phyloP scores from a whole-genome alignment of 2,329 filamentous ascomycete species.

The Aspergillus novoparasiticus region DNA sequence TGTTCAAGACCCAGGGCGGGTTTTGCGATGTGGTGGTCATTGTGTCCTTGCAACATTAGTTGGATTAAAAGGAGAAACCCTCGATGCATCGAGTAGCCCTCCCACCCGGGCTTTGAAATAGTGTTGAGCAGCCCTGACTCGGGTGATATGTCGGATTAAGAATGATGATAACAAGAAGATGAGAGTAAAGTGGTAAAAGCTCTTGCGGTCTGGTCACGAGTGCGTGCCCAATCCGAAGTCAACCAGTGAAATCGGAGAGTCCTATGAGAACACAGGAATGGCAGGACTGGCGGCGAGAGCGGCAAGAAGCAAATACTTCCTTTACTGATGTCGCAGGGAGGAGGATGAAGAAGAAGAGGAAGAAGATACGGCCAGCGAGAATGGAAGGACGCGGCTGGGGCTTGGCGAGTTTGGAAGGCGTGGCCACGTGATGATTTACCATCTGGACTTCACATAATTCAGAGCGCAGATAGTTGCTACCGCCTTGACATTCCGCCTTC shows the following conservation, averaged over 20 bases:
- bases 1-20: slow-evolving; percentile 17
- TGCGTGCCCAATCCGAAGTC: slow-evolving; percentile 21
- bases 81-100: slow-evolving; percentile 26
- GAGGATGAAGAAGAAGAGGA: background rate
- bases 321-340: slow-evolving; percentile 9
- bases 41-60: slow-evolving; percentile 16
- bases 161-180: slow-evolving; percentile 12
- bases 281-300: slow-evolving; percentile 21
- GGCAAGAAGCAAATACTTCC: slow-evolving; percentile 19
- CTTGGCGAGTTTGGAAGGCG: background rate
- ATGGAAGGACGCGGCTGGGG: slow-evolving; percentile 1
- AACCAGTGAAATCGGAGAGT: slow-evolving; percentile 24
- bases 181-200: slow-evolving; percentile 17
- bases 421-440: background rate
- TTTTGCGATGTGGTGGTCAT: slow-evolving; percentile 19
- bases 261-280: slow-evolving; percentile 27
- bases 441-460: background rate
- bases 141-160: slow-evolving; percentile 7
- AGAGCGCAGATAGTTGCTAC: background rate
- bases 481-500: too few relatives aligned
- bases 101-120: slow-evolving; percentile 27
- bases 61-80: slow-evolving; percentile 16
- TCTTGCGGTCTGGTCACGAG: slow-evolving; percentile 22
- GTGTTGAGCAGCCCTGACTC: slow-evolving; percentile 27
- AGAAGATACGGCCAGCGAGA: background rate